phyloP scores from a whole-genome alignment of 441 rosid species.

The Adansonia madagascariensis region DNA sequence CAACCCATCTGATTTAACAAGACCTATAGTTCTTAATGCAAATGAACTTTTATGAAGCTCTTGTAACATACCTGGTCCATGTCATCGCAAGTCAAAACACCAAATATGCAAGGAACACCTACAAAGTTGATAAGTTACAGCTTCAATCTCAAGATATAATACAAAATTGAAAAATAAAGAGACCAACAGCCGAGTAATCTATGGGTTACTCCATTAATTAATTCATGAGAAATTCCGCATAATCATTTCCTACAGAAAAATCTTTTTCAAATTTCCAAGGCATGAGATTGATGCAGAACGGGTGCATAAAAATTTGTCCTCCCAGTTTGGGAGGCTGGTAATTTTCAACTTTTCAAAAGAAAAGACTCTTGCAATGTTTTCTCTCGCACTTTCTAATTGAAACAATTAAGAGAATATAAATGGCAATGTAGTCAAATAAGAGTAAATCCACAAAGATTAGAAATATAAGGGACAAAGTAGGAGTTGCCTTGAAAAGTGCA shows the following conservation, averaged over 20 bases:
- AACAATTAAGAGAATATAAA: constrained; percentile 4
- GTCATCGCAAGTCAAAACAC: constrained; percentile 88
- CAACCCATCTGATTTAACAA: background rate
- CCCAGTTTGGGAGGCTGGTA: background rate
- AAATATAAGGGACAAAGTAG: background rate
- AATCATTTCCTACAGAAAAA: background rate
- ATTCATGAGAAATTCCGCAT: background rate
- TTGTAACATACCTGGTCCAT: constrained; percentile 76
- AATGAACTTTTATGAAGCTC: background rate
- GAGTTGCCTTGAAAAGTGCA: background rate
- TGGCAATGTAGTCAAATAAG: background rate
- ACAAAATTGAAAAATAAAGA: background rate
- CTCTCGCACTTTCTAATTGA: background rate
- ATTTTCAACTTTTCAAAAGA: background rate
- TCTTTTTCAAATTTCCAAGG: background rate
- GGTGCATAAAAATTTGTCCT: background rate
- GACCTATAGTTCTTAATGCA: background rate
- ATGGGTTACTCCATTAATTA: background rate
- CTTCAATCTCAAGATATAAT: background rate
- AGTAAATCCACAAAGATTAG: background rate
- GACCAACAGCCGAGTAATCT: background rate
- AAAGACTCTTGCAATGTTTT: background rate
- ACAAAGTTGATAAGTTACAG: constrained; percentile 29
- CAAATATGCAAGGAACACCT: constrained; percentile 93
- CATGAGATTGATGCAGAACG: background rate